A percentile compares a stretch with the other conserved stretches of the same genome.
phyloP scores from a whole-genome alignment of 2,329 filamentous ascomycete species.

The Botrytis aclada region DNA sequence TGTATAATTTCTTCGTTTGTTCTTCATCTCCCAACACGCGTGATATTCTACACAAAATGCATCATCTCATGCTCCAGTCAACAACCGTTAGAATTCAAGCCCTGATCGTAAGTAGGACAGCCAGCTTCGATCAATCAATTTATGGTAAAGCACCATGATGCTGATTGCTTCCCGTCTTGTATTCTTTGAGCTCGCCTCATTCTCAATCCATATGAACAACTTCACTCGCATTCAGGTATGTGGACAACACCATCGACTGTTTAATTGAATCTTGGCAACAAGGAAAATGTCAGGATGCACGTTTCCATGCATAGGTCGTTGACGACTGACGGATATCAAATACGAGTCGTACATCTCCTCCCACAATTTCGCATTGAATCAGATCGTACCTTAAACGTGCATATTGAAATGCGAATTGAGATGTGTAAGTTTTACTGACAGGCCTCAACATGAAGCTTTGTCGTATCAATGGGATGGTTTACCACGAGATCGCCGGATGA shows the following conservation, averaged over 20 bases:
- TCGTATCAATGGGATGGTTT: neutral
- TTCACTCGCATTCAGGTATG: neutral
- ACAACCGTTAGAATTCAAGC: neutral
- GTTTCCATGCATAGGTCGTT: neutral
- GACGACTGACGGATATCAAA: neutral
- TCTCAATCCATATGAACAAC: neutral
- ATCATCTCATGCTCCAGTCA: neutral
- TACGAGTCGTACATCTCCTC: constrained; percentile 1
- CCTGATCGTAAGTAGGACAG: neutral
- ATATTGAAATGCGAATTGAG: neutral
- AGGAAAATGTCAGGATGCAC: neutral
- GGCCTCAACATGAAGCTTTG: neutral
- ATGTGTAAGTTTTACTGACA: neutral
- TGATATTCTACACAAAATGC: neutral
- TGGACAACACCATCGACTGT: neutral
- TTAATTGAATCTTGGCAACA: neutral
- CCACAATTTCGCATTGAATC: neutral
- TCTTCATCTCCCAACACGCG: neutral
- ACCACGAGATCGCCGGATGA: neutral
- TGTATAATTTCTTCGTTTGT: neutral
- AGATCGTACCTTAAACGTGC: neutral
- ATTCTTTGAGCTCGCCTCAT: neutral
- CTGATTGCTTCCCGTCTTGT: neutral
- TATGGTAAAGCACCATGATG: neutral
- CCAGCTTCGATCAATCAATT: neutral